Evolutionary conservation across 164 flowering plant species (phyloP).

Genomic region (Buxus sempervirens): DNA sequence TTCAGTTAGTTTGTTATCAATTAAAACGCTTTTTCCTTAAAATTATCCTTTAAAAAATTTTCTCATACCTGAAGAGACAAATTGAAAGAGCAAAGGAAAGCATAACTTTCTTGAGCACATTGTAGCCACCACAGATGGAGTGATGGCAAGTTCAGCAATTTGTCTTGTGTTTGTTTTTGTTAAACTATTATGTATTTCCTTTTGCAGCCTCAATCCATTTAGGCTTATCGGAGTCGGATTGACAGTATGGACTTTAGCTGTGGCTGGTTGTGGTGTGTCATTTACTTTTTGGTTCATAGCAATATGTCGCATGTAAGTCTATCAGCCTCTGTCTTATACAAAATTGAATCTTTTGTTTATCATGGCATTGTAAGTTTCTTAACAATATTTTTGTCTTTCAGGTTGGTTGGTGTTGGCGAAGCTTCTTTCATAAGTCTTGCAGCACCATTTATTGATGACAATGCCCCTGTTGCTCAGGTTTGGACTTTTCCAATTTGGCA

Average conservation of each 20-base stretch:
- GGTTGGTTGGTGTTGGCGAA: constrained; percentile 98
- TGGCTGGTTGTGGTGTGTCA: constrained; percentile 78
- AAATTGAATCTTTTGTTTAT: background rate
- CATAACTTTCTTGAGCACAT: background rate
- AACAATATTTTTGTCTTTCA: constrained; percentile 10
- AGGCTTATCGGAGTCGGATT: constrained; percentile 97
- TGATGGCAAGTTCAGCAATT: background rate
- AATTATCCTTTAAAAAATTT: background rate
- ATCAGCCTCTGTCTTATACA: background rate
- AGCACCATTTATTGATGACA: constrained; percentile 96
- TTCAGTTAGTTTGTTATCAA: background rate
- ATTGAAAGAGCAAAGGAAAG: background rate
- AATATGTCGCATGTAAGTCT: constrained; percentile 82
- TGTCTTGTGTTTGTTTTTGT: background rate
- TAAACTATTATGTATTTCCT: background rate
- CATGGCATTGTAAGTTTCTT: background rate
- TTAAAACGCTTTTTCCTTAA: background rate
- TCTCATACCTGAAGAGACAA: background rate
- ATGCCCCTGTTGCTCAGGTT: constrained; percentile 88
- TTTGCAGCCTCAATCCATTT: constrained; percentile 88
- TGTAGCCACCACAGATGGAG: background rate
- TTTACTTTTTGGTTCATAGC: constrained; percentile 83
- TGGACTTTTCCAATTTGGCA: constrained; percentile 1
- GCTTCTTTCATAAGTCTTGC: constrained; percentile 98
- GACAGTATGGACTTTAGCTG: constrained; percentile 90